Conservation (phyloP, 1,139 yeast genomes). For the Diutina scorzettiae region DNA sequence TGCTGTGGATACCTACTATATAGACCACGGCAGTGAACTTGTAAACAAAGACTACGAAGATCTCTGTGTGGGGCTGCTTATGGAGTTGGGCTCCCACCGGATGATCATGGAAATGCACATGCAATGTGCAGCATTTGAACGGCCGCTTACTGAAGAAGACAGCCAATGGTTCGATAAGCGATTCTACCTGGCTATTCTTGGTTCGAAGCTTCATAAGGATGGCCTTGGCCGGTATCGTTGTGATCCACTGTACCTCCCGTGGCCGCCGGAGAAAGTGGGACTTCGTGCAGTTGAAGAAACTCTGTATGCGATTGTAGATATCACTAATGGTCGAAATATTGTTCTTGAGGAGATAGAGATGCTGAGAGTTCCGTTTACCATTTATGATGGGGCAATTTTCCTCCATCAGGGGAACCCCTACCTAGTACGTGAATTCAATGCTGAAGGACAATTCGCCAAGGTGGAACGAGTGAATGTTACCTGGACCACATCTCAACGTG, state of each 20-base stretch:
- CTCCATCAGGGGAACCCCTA: conserved; percentile 90
- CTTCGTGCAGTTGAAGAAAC: conserved; percentile 78
- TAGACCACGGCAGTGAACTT: conserved; percentile 58
- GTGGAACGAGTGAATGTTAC: conserved; percentile 84
- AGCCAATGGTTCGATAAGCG: not conserved
- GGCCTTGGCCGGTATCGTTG: conserved; percentile 45
- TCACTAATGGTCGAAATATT: conserved; percentile 58
- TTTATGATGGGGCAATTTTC: conserved; percentile 92
- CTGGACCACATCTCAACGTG: conserved; percentile 87
- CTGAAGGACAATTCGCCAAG: conserved; percentile 64
- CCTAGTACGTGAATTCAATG: conserved; percentile 70
- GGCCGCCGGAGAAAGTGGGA: conserved; percentile 67
- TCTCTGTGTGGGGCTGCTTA: conserved; percentile 28
- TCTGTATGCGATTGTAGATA: conserved; percentile 76
- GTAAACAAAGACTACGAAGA: conserved; percentile 34
- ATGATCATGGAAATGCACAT: conserved; percentile 63
- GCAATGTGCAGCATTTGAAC: conserved; percentile 90
- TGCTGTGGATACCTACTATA: conserved; percentile 80
- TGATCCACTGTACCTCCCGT: conserved; percentile 54
- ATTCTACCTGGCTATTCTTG: not conserved
- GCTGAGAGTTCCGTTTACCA: conserved; percentile 75
- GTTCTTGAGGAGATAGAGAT: conserved; percentile 89
- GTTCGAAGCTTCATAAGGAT: conserved; percentile 33
- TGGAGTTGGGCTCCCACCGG: conserved; percentile 23
- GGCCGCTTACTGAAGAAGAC: conserved; percentile 46